phyloP scores from a whole-genome alignment of 768 basidiomycete genomes.

The Imleria badia region DNA sequence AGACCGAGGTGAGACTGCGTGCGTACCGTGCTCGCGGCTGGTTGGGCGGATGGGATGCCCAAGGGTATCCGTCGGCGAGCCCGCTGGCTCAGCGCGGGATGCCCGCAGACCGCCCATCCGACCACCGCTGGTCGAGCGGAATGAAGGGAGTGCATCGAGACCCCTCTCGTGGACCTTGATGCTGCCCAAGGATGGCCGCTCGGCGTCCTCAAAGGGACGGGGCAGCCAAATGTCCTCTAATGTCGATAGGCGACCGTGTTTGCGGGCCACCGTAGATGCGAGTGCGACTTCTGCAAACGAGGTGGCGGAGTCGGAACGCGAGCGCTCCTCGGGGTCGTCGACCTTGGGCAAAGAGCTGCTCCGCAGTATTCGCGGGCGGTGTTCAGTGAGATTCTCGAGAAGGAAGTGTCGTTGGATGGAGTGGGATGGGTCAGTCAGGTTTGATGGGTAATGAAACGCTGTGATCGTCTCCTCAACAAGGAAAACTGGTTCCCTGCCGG shows the following conservation, averaged over 20 bases:
- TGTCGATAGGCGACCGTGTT: constrained; percentile 12
- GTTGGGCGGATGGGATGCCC: background rate
- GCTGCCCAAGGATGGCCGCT: background rate
- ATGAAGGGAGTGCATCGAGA: constrained; percentile 11
- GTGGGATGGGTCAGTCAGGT: background rate
- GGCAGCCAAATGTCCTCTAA: constrained; percentile 17
- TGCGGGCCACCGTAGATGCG: background rate
- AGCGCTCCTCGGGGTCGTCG: background rate
- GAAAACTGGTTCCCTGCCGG: background rate
- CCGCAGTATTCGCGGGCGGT: constrained; percentile 1
- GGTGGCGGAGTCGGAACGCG: constrained; percentile 10
- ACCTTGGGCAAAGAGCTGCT: background rate
- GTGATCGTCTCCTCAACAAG: constrained; percentile 1
- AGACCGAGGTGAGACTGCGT: background rate
- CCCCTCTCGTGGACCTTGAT: constrained; percentile 18
- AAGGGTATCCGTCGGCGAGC: background rate
- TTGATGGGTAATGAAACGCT: background rate
- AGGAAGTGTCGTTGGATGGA: constrained; percentile 2
- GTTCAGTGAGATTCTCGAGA: background rate
- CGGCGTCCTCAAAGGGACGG: constrained; percentile 19
- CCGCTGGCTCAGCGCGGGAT: background rate
- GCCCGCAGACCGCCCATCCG: background rate
- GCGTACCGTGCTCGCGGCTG: background rate
- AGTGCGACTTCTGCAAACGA: constrained; percentile 23
- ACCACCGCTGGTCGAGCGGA: background rate